Conservation (phyloP, 2,329 filamentous ascomycete species). For the Alternaria ventricosa region DNA sequence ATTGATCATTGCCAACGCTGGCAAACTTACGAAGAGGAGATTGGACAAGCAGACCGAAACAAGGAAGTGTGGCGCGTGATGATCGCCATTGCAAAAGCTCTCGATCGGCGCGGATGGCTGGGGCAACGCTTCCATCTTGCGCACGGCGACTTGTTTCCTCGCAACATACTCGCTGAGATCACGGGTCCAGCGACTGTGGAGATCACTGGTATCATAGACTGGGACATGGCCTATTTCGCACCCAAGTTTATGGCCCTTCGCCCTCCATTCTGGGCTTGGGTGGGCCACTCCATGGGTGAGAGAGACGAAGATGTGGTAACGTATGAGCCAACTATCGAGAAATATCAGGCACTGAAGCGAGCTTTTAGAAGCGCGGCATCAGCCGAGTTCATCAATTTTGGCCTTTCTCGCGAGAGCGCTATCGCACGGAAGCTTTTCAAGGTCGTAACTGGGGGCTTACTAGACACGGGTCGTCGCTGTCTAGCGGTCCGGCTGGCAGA, state of each 20-base stretch:
- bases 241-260: slow-evolving; percentile 31
- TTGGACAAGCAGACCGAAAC: background rate
- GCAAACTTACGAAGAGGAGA: background rate
- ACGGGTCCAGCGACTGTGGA: background rate
- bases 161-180: slow-evolving; percentile 37
- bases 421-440: slow-evolving; percentile 3
- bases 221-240: slow-evolving; percentile 41
- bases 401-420: background rate
- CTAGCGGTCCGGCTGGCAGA: background rate
- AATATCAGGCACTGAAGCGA: background rate
- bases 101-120: background rate
- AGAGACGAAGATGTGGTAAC: background rate
- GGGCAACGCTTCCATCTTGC: slow-evolving; percentile 7
- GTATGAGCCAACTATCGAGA: background rate
- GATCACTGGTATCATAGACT: slow-evolving; percentile 39
- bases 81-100: background rate
- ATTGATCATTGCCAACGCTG: slow-evolving; percentile 5
- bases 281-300: background rate
- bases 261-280: slow-evolving; percentile 10
- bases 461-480: background rate
- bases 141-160: slow-evolving; percentile 37
- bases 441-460: background rate
- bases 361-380: background rate
- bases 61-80: background rate
- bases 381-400: background rate